Evolutionary conservation across 495 filamentous ascomycete genomes (phyloP).

Genomic region (Talaromyces thailandensis): DNA sequence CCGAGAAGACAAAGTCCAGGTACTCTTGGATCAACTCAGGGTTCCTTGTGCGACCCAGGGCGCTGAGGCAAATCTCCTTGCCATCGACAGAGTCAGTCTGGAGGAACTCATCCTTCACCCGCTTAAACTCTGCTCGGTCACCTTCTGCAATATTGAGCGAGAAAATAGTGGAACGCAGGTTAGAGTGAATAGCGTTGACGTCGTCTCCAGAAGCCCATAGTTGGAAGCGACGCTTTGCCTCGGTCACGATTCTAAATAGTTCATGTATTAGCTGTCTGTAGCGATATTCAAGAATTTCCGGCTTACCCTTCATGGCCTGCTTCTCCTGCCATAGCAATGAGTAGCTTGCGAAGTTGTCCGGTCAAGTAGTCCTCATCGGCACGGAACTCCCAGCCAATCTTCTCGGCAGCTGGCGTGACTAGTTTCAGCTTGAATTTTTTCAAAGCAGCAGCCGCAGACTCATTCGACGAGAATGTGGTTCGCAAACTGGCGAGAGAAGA

Average conservation of each 20-base stretch:
- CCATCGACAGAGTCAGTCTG: constrained; percentile 78
- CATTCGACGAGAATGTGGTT: constrained; percentile 53
- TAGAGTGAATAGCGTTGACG: constrained; percentile 64
- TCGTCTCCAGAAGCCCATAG: constrained; percentile 59
- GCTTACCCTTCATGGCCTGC: constrained; percentile 63
- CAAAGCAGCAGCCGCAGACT: constrained; percentile 51
- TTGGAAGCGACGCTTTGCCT: constrained; percentile 67
- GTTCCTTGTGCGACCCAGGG: constrained; percentile 67
- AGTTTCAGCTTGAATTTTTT: constrained; percentile 67
- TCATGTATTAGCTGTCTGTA: constrained; percentile 13
- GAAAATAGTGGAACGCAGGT: constrained; percentile 72
- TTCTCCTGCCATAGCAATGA: constrained; percentile 65
- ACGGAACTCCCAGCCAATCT: constrained; percentile 77
- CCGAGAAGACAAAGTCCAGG: constrained; percentile 72
- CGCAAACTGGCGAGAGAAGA: constrained; percentile 57
- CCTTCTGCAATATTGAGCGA: constrained; percentile 63
- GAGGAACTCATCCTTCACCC: constrained; percentile 74
- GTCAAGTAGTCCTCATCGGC: constrained; percentile 72
- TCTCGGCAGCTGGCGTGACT: constrained; percentile 58
- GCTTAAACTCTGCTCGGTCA: constrained; percentile 56
- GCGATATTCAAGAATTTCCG: not conserved
- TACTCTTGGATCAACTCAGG: constrained; percentile 58
- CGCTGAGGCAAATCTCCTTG: constrained; percentile 71
- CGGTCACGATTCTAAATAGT: constrained; percentile 46
- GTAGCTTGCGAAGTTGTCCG: constrained; percentile 67